Evolutionary conservation across 2,329 filamentous ascomycete species (phyloP), one percentile per base, ranked within the genome.

Genomic region (Colletotrichum chlorophyti): DNA sequence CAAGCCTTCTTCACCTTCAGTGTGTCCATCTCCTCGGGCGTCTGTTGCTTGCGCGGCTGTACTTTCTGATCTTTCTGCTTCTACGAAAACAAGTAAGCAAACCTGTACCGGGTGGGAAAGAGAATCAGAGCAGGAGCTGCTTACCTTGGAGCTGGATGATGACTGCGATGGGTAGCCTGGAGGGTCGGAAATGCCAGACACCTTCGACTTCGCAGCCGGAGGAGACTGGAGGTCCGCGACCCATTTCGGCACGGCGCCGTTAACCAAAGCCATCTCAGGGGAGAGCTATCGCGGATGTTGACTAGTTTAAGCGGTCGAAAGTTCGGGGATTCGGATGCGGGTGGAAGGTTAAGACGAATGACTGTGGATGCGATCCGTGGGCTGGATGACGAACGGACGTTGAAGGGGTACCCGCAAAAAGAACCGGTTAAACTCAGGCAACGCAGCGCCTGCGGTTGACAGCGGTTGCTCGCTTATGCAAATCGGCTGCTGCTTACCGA

Each of bases 1-100:
- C 95, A 99, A 0, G 95, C 95, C 75, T 99, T 99, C 78, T 99
- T 99, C 68, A 99, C 80, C 81, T 98, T 98, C 63, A 99, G 82
- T 19, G 90, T 93, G 73, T 98, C 94, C 83, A 93, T 97, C 76
- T 98, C 93, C 68, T 90, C 90, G 65, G 88, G 75, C 1, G 90
- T 89, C 27, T 90, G 89, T 60, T 88, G 80, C 68, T 89, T 86
- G 65, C 89, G 86, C 57, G 73, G 81, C 64, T 79, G 76, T 40
- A 67, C 54, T 65, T 82, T 83, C 60, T 73, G 60, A 53, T 82
- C 79, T 61, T 80, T 78, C 65, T 80, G 77, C 65, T 83, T 82
- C 79, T 82, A 55, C n/a, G 60, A 21, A 63, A 41, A 4, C 17
- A n/a, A 10, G 23, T 50, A 12, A 50, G 23, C 34, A 4, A 19